Evolutionary conservation across 306 rosid genomes (phyloP).

Genomic region (Carpinus viminea): DNA sequence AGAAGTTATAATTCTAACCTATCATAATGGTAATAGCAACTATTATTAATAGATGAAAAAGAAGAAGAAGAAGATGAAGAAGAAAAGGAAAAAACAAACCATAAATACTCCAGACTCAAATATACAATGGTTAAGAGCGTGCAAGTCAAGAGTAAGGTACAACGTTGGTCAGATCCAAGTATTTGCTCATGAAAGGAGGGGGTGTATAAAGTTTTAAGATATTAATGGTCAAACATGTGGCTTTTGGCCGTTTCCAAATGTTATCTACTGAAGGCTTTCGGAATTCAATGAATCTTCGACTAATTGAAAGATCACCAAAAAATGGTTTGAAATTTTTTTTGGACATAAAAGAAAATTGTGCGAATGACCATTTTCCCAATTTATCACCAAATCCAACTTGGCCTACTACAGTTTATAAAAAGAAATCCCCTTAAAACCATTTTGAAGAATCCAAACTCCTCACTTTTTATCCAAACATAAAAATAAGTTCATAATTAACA

Average conservation of each 20-base stretch:
- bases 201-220: neutral
- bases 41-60: neutral
- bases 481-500: slow-evolving; percentile 7
- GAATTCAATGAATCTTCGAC: neutral
- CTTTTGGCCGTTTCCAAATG: neutral
- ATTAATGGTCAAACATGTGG: neutral
- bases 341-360: neutral
- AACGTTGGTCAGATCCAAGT: neutral
- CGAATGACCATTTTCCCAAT: neutral
- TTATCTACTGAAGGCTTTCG: neutral
- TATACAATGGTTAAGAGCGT: neutral
- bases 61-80: too few species aligned
- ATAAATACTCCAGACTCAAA: neutral
- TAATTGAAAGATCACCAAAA: neutral
- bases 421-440: neutral
- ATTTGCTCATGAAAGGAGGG: neutral
- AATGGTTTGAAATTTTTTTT: neutral
- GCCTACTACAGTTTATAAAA: neutral
- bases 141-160: neutral
- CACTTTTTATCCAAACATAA: slow-evolving; percentile 8
- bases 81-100: neutral
- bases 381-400: neutral
- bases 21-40: neutral
- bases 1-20: neutral
- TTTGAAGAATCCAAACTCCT: neutral